phyloP scores from a whole-genome alignment of 352 stramenopile genomes.

The Sclerospora graminicola region DNA sequence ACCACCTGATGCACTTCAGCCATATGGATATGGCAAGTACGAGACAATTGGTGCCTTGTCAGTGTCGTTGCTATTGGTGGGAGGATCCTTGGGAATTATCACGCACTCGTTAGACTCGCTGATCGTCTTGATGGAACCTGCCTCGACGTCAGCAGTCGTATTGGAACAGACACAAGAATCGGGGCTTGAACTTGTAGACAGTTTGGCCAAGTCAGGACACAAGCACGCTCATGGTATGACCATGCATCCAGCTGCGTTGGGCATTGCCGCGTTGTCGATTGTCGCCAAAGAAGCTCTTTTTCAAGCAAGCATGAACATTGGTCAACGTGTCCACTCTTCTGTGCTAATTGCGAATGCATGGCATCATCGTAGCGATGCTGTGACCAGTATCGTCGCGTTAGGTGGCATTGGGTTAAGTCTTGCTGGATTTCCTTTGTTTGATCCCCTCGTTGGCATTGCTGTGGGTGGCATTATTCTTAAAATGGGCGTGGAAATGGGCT shows the following conservation, averaged over 20 bases:
- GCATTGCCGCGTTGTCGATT: constrained; percentile 83
- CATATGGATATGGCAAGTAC: constrained; percentile 74
- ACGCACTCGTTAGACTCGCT: constrained; percentile 58
- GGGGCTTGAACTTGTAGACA: constrained; percentile 27
- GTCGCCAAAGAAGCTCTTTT: constrained; percentile 89
- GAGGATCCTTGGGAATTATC: constrained; percentile 55
- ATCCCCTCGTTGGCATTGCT: constrained; percentile 55
- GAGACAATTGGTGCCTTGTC: constrained; percentile 59
- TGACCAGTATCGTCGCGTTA: constrained; percentile 74
- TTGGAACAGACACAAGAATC: constrained; percentile 20
- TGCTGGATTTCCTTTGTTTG: constrained; percentile 47
- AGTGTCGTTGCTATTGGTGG: constrained; percentile 51
- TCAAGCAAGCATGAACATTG: constrained; percentile 86
- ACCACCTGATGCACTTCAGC: constrained; percentile 86
- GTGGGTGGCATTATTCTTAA: constrained; percentile 71
- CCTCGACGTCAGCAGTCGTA: constrained; percentile 2
- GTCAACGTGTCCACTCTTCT: constrained; percentile 81
- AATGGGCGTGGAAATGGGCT: constrained; percentile 65
- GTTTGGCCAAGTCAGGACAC: constrained; percentile 10
- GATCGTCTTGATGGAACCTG: constrained; percentile 32
- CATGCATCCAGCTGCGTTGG: constrained; percentile 58
- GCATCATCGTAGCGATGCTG: constrained; percentile 85
- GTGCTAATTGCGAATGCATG: constrained; percentile 94
- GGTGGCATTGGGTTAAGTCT: constrained; percentile 53
- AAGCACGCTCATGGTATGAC: constrained; percentile 16